phyloP scores from a whole-genome alignment of 2,329 filamentous ascomycete species.

The Hortaea sp. region DNA sequence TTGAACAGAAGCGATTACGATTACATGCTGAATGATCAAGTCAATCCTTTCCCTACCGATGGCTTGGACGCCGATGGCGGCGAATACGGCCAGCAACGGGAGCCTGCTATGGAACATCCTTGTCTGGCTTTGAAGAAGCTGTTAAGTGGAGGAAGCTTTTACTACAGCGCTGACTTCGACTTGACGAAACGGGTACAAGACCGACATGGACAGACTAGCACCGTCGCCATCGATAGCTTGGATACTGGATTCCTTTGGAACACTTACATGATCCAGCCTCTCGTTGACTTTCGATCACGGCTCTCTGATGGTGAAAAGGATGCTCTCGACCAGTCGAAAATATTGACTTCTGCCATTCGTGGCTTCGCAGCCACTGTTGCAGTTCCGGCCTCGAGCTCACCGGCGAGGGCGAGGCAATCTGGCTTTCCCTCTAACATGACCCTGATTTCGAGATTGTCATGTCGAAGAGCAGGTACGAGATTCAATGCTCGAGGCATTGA shows the following conservation, averaged over 20 bases:
- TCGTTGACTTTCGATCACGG: slow-evolving; percentile 79
- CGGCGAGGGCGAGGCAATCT: slow-evolving; percentile 53
- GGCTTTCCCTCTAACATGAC: slow-evolving; percentile 77
- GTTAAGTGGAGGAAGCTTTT: slow-evolving; percentile 86
- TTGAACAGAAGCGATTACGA: slow-evolving; percentile 82
- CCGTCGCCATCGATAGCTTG: slow-evolving; percentile 84
- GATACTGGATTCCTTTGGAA: slow-evolving; percentile 96
- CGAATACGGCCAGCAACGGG: slow-evolving; percentile 49
- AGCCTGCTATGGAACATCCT: slow-evolving; percentile 70
- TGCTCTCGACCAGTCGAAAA: slow-evolving; percentile 73
- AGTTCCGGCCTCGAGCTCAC: slow-evolving; percentile 66
- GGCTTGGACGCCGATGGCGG: slow-evolving; percentile 44
- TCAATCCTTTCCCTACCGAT: slow-evolving; percentile 46
- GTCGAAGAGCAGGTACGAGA: slow-evolving; percentile 78
- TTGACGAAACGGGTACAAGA: slow-evolving; percentile 88
- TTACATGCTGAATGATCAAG: slow-evolving; percentile 52
- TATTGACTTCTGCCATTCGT: slow-evolving; percentile 86
- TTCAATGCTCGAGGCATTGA: slow-evolving; percentile 98
- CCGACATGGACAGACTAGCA: slow-evolving; percentile 46
- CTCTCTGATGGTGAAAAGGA: slow-evolving; percentile 65
- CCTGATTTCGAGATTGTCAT: slow-evolving; percentile 84
- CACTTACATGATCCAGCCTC: slow-evolving; percentile 91
- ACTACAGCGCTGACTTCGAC: slow-evolving; percentile 98
- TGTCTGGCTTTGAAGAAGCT: slow-evolving; percentile 87
- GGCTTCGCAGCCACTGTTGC: slow-evolving; percentile 84